These are phyloP conservation scores for Ensete ventricosum DNA, from an alignment of 176 grass and related monocot species.

Conservation along the genomic window DNA sequence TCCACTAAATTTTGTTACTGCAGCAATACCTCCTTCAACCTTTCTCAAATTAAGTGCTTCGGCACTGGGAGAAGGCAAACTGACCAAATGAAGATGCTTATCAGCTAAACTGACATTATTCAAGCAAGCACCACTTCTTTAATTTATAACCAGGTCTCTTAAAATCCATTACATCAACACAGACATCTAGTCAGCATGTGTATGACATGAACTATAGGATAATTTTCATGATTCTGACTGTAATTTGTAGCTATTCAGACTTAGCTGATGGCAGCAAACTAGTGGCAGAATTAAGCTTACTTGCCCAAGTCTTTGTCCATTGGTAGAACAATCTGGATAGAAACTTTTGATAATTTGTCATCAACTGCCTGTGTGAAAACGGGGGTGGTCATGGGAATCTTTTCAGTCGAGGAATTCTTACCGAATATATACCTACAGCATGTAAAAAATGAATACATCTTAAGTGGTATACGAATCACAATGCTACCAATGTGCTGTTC, in stretches of 20 bases:
- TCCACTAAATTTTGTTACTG: slow-evolving; percentile 72
- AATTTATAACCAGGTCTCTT: too few species aligned
- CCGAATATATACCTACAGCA: slow-evolving; percentile 87
- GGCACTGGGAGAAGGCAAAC: slow-evolving; percentile 52
- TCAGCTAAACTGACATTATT: not conserved
- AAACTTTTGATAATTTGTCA: slow-evolving; percentile 69
- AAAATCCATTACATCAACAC: too few species aligned
- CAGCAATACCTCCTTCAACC: slow-evolving; percentile 46
- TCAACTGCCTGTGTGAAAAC: slow-evolving; percentile 82
- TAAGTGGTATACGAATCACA: not conserved
- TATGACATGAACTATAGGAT: too few species aligned
- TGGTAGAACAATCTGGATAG: slow-evolving; percentile 73
- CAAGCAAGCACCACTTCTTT: not conserved
- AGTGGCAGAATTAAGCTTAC: slow-evolving; percentile 19
- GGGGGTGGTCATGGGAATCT: slow-evolving; percentile 91
- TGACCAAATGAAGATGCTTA: slow-evolving; percentile 25
- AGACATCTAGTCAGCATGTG: too few species aligned
- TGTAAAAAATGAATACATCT: not conserved
- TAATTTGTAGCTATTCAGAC: too few species aligned
- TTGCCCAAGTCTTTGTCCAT: slow-evolving; percentile 58
- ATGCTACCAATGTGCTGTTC: not conserved
- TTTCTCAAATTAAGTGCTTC: slow-evolving; percentile 53
- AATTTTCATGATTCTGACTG: too few species aligned
- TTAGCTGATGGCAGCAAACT: not conserved
- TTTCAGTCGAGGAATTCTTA: slow-evolving; percentile 76